phyloP scores from a whole-genome alignment of 2,329 filamentous ascomycete genomes.

The Beauveria caledonica region DNA sequence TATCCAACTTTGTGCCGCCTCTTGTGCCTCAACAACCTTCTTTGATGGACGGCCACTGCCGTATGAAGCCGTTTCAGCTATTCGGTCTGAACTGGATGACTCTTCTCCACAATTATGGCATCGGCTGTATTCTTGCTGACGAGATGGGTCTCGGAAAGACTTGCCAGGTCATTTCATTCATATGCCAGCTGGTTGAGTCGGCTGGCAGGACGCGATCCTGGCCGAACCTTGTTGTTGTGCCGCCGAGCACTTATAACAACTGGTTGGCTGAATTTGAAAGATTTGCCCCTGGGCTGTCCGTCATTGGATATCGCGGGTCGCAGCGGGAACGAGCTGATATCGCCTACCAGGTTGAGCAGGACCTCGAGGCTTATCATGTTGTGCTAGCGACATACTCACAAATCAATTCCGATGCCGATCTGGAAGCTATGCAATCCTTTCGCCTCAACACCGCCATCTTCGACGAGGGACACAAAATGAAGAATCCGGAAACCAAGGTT shows the following conservation, averaged over 20 bases:
- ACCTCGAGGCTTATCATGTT: slow-evolving; percentile 56
- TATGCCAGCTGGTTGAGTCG: slow-evolving; percentile 72
- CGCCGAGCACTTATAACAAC: slow-evolving; percentile 89
- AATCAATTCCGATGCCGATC: slow-evolving; percentile 41
- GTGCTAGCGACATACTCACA: slow-evolving; percentile 56
- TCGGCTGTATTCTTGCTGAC: slow-evolving; percentile 89
- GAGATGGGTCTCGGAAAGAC: slow-evolving; percentile 98
- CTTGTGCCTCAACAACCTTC: slow-evolving; percentile 57
- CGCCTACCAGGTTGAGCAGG: slow-evolving; percentile 55
- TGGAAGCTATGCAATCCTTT: slow-evolving; percentile 41
- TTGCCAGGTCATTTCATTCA: slow-evolving; percentile 87
- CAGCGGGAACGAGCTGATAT: slow-evolving; percentile 61
- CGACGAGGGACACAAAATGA: slow-evolving; percentile 90
- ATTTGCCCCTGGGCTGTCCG: slow-evolving; percentile 70
- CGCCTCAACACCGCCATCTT: slow-evolving; percentile 58
- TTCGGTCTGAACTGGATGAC: slow-evolving; percentile 93
- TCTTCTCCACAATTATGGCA: slow-evolving; percentile 67
- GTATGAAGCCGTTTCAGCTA: slow-evolving; percentile 87
- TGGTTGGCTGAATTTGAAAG: slow-evolving; percentile 86
- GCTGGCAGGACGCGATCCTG: slow-evolving; percentile 38
- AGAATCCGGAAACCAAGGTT: slow-evolving; percentile 75
- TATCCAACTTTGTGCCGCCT: slow-evolving; percentile 28
- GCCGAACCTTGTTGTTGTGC: slow-evolving; percentile 81
- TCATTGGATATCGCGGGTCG: slow-evolving; percentile 62
- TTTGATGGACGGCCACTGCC: slow-evolving; percentile 66